Evolutionary conservation across 306 rosid species (phyloP).

Genomic region (Quercus aquifolioides): DNA sequence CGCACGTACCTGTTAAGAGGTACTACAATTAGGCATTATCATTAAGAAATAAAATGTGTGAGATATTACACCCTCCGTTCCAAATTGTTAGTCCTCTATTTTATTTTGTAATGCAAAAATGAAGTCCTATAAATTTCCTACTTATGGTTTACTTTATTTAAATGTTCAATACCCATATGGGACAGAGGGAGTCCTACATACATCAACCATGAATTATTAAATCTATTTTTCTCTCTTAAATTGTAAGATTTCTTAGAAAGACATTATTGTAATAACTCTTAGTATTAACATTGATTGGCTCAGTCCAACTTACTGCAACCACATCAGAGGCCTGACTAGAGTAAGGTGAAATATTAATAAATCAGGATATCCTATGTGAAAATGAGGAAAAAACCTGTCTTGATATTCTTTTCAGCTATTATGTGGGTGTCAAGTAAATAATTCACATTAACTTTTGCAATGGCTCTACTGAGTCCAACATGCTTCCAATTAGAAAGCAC

Average conservation of each 20-base stretch:
- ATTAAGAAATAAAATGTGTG: slow-evolving; percentile 10
- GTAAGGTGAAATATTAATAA: background rate
- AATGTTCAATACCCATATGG: background rate
- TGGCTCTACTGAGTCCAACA: background rate
- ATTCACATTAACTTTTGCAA: background rate
- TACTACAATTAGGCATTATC: slow-evolving; percentile 5
- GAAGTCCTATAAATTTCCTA: no score
- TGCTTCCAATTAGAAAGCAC: background rate
- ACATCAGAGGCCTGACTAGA: no score
- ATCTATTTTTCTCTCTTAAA: background rate
- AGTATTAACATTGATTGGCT: no score
- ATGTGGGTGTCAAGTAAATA: background rate
- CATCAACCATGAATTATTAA: background rate
- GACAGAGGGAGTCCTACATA: background rate
- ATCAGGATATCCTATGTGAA: background rate
- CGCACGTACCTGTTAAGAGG: slow-evolving; percentile 81
- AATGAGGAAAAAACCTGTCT: background rate
- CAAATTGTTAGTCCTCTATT: no score
- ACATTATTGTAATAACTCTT: no score
- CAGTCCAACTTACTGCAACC: no score
- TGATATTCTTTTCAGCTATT: background rate
- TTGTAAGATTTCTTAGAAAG: background rate
- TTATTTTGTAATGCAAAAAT: no score
- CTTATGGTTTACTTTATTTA: background rate
- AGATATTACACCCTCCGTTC: background rate